Conservation (phyloP, 1,284 basidiomycete species). For the Heterobasidion irregulare region DNA sequence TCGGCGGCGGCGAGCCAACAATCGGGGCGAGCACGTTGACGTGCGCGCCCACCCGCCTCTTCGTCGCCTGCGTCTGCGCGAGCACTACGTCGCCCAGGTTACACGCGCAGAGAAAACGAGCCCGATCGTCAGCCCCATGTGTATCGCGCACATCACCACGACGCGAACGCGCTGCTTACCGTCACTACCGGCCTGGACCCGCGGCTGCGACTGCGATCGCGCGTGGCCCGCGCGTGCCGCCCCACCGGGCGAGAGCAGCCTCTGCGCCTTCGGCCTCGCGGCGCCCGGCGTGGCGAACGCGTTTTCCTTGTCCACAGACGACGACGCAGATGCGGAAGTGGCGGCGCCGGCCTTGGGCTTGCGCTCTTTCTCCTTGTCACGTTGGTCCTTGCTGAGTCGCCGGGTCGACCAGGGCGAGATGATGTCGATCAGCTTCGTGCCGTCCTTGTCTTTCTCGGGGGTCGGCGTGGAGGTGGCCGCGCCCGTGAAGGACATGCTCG, state of each 20-base stretch:
- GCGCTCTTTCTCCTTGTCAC: conserved; percentile 6
- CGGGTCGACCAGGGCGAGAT: conserved; percentile 26
- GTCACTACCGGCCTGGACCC: conserved; percentile 11
- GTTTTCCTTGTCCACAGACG: conserved; percentile 6
- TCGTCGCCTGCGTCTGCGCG: conserved; percentile 8
- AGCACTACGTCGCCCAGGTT: not conserved
- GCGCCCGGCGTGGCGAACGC: conserved; percentile 10
- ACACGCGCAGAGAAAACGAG: not conserved
- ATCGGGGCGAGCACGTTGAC: conserved; percentile 21
- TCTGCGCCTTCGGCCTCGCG: conserved; percentile 20
- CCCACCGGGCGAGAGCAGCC: conserved; percentile 12
- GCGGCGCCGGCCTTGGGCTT: conserved; percentile 9
- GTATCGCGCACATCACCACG: not conserved
- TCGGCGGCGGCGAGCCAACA: conserved; percentile 11
- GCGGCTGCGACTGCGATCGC: conserved; percentile 22
- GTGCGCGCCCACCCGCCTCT: conserved; percentile 12
- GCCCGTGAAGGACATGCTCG: conserved; percentile 33
- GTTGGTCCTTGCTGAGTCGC: conserved; percentile 5
- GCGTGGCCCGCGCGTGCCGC: conserved; percentile 13
- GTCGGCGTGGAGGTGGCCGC: conserved; percentile 23
- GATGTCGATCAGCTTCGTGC: conserved; percentile 32
- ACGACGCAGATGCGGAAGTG: no score
- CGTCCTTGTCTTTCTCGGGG: conserved; percentile 17
- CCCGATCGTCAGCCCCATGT: not conserved
- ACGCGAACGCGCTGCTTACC: not conserved